A percentile compares a stretch with the other conserved stretches of the same genome.
Conservation (phyloP, 1,139 yeast species). For the Yarrowia galli region DNA sequence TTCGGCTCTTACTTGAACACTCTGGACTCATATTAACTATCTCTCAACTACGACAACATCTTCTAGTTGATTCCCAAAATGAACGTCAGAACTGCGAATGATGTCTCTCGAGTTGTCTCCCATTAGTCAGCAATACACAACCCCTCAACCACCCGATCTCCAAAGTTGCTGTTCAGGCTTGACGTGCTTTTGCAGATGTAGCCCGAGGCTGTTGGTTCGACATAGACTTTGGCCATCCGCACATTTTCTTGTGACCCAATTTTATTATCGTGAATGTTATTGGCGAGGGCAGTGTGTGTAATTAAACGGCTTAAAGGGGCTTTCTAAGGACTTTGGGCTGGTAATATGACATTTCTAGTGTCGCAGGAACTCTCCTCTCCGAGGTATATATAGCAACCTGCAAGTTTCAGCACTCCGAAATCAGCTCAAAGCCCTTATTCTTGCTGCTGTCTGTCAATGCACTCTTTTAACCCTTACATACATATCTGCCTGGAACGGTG, state of each 20-base stretch:
- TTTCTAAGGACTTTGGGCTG: not conserved
- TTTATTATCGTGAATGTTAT: conserved; percentile 16
- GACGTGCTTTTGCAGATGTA: not conserved
- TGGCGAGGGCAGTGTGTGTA: not conserved
- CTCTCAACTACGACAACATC: too few relatives aligned
- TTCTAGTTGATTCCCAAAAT: too few relatives aligned
- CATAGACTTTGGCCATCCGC: conserved; percentile 2
- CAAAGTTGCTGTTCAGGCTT: not conserved
- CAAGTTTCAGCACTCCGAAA: not conserved
- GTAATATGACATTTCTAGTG: not conserved
- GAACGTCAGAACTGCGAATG: too few relatives aligned
- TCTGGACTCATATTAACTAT: too few relatives aligned
- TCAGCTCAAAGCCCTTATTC: not conserved
- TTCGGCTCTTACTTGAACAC: too few relatives aligned
- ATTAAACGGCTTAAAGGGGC: not conserved
- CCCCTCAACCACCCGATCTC: not conserved
- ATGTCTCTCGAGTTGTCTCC: too few relatives aligned
- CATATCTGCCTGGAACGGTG: not conserved
- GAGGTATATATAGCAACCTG: not conserved
- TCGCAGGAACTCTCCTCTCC: not conserved
- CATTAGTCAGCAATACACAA: too few relatives aligned
- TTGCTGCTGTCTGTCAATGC: conserved; percentile 3
- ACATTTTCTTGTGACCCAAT: not conserved
- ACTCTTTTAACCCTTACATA: conserved; percentile 11
- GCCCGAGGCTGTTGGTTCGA: conserved; percentile 1